Evolutionary conservation across 257 asterid genomes (phyloP).

Genomic region (Jacaranda mimosifolia): DNA sequence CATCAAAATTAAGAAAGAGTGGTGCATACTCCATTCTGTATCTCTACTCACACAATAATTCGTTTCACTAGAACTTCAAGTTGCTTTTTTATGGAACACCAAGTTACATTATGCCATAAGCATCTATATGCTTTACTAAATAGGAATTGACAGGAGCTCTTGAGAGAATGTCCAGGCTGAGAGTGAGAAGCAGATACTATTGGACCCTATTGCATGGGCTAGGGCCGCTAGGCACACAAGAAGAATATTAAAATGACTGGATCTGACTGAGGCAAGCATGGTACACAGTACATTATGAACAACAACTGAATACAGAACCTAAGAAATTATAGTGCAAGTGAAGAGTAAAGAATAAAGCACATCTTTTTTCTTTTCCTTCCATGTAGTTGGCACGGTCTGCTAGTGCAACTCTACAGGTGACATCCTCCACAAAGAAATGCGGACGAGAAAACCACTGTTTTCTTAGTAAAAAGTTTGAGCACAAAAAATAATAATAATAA

Average conservation of each 20-base stretch:
- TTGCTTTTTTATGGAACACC: neutral
- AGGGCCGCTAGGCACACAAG: neutral
- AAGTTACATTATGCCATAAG: neutral
- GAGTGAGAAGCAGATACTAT: neutral
- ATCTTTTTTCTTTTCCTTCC: neutral
- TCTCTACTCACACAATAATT: slow-evolving; percentile 5
- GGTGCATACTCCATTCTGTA: neutral
- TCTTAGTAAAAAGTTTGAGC: neutral
- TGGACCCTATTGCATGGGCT: neutral
- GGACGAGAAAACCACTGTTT: neutral
- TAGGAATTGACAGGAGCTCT: neutral
- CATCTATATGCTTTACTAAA: neutral
- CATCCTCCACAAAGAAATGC: neutral
- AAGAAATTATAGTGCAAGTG: slow-evolving; percentile 12
- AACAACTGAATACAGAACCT: neutral
- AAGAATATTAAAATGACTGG: neutral
- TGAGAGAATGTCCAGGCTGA: neutral
- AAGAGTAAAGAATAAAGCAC: neutral
- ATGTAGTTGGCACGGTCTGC: neutral
- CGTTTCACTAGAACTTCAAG: neutral
- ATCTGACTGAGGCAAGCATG: neutral
- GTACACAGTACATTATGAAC: neutral
- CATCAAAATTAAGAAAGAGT: neutral
- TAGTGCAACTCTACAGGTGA: slow-evolving; percentile 1
- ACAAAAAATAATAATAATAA: too few species aligned